These are phyloP conservation scores for Pleomassaria siparia DNA, from an alignment of 2,329 filamentous ascomycete species.

Conservation along the genomic window DNA sequence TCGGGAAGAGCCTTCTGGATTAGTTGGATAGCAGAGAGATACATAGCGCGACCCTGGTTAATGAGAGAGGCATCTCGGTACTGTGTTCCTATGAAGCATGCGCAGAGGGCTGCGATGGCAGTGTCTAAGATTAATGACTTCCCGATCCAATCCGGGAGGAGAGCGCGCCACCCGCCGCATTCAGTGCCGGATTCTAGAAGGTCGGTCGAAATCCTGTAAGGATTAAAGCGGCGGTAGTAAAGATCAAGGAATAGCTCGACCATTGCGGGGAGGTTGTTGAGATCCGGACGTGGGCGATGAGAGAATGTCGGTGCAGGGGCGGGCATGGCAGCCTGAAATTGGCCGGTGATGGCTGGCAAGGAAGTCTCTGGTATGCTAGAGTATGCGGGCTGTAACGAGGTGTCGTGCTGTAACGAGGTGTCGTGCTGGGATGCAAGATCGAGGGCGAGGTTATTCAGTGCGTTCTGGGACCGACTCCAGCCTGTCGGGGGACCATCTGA, in stretches of 20 bases:
- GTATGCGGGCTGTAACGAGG: conserved; percentile 5
- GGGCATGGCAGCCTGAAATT: conserved; percentile 5
- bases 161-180: conserved; percentile 18
- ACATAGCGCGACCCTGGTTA: conserved; percentile 13
- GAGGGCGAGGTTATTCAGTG: conserved; percentile 23
- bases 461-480: conserved; percentile 21
- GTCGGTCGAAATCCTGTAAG: conserved; percentile 8
- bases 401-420: conserved; percentile 13
- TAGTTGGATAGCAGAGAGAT: conserved; percentile 19
- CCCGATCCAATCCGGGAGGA: conserved; percentile 19
- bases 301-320: conserved; percentile 3
- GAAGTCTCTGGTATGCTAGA: conserved; percentile 1
- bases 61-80: conserved; percentile 16
- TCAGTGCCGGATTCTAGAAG: conserved; percentile 15
- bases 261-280: conserved; percentile 12
- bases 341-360: conserved; percentile 1
- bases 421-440: conserved; percentile 19
- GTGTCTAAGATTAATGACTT: conserved; percentile 19
- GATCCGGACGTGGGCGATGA: conserved; percentile 4
- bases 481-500: conserved; percentile 18
- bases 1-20: conserved; percentile 17
- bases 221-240: conserved; percentile 16
- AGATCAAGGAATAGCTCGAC: conserved; percentile 19
- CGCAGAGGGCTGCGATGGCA: conserved; percentile 18
- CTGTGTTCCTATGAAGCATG: conserved; percentile 20